These are phyloP conservation scores for Elongisporangium undulatum DNA, from an alignment of 352 stramenopile genomes.

Conservation along the genomic window DNA sequence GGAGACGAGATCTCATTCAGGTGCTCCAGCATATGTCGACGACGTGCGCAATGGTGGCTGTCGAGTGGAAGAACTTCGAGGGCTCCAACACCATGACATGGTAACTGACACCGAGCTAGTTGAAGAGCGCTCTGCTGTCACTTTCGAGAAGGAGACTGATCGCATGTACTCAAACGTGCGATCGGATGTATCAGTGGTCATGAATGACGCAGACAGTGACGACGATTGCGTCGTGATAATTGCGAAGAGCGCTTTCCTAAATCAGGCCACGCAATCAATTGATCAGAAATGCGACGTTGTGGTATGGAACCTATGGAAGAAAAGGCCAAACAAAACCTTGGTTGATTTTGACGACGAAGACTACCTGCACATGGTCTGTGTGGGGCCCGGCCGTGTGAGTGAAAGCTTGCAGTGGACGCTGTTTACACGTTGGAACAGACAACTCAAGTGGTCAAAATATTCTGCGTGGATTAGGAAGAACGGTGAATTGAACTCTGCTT, in stretches of 20 bases:
- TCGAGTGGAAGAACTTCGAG: constrained; percentile 82
- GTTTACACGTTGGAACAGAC: constrained; percentile 65
- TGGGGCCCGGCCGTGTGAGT: constrained; percentile 90
- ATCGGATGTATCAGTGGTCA: constrained; percentile 58
- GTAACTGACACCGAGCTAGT: constrained; percentile 55
- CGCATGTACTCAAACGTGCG: constrained; percentile 80
- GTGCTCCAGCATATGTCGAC: constrained; percentile 92
- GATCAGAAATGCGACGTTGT: constrained; percentile 75
- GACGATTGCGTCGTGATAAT: constrained; percentile 60
- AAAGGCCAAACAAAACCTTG: constrained; percentile 87
- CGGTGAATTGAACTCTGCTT: too few species aligned
- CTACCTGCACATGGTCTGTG: constrained; percentile 94
- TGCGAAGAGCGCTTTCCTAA: constrained; percentile 61
- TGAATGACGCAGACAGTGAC: constrained; percentile 39
- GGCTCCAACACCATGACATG: constrained; percentile 87
- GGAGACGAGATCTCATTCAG: constrained; percentile 87
- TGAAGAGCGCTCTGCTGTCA: constrained; percentile 49
- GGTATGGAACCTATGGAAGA: constrained; percentile 95
- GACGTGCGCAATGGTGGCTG: constrained; percentile 55
- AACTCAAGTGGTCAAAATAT: constrained; percentile 8
- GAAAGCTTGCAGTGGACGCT: constrained; percentile 42
- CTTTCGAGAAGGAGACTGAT: constrained; percentile 81
- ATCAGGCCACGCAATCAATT: constrained; percentile 14
- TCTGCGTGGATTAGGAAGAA: too few species aligned
- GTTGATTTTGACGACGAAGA: constrained; percentile 94